phyloP scores from a whole-genome alignment of 139 green algal genomes.

The Chlorella sp. region DNA sequence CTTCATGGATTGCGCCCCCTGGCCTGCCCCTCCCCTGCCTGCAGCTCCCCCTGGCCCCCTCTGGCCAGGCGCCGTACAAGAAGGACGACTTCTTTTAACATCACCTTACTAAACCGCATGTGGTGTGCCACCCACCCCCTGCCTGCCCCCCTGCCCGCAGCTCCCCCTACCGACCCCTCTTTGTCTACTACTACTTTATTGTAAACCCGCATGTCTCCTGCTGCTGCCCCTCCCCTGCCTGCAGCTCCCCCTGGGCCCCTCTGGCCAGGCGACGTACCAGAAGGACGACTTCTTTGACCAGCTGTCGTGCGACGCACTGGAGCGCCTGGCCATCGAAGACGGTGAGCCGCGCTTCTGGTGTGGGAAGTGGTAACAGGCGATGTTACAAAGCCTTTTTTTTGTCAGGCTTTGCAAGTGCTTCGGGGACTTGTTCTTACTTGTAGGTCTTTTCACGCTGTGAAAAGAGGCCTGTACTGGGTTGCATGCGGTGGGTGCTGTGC shows the following conservation, averaged over 20 bases:
- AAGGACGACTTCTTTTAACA: slow-evolving; percentile 87
- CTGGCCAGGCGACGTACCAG: slow-evolving; percentile 39
- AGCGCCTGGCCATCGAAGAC: slow-evolving; percentile 50
- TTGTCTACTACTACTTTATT: background rate
- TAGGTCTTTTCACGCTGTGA: too few species aligned
- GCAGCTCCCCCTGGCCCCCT: background rate
- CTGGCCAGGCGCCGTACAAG: background rate
- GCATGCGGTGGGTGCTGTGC: too few species aligned
- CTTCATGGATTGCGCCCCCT: background rate
- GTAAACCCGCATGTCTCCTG: background rate
- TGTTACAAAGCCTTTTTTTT: too few species aligned
- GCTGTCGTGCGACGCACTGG: slow-evolving; percentile 84
- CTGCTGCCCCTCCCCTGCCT: background rate
- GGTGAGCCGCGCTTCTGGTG: background rate
- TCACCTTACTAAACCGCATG: too few species aligned
- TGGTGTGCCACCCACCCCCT: too few species aligned
- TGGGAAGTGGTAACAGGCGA: too few species aligned
- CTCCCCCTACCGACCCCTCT: too few species aligned
- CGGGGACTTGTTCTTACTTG: too few species aligned
- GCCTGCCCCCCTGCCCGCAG: too few species aligned
- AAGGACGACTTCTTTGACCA: slow-evolving; percentile 93
- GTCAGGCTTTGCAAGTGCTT: too few species aligned
- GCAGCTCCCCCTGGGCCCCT: slow-evolving; percentile 5
- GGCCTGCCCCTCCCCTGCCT: background rate
- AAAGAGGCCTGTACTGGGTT: too few species aligned